These are phyloP conservation scores for Penicillium macrosclerotiorum DNA, from an alignment of 495 filamentous ascomycete genomes.

Conservation along the genomic window DNA sequence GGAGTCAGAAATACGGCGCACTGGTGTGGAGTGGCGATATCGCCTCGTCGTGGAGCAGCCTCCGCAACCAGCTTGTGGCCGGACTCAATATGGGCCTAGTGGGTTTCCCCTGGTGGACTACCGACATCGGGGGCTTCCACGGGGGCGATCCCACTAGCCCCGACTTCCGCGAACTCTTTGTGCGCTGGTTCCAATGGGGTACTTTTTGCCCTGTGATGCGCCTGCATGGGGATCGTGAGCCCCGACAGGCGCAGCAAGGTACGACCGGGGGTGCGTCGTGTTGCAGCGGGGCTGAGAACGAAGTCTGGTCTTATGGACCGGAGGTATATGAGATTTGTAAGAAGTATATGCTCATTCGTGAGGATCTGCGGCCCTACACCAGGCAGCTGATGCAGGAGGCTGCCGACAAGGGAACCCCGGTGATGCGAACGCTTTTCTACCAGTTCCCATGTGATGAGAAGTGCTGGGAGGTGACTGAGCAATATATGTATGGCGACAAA, in stretches of 20 bases:
- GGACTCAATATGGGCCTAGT: conserved; percentile 58
- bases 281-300: background rate
- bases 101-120: conserved; percentile 59
- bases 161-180: conserved; percentile 55
- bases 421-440: conserved; percentile 1
- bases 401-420: background rate
- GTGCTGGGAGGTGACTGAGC: background rate
- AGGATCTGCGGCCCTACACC: background rate
- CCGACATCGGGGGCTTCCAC: conserved; percentile 60
- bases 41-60: conserved; percentile 52
- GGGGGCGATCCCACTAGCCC: conserved; percentile 51
- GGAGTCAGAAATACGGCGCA: conserved; percentile 56
- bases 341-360: conserved; percentile 2
- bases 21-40: conserved; percentile 61
- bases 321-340: background rate
- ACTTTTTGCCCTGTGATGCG: conserved; percentile 60
- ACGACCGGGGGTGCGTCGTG: background rate
- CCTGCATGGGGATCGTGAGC: conserved; percentile 58
- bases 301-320: conserved; percentile 1
- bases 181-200: conserved; percentile 62
- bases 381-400: background rate
- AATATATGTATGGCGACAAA: conserved; percentile 3
- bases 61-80: conserved; percentile 54
- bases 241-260: conserved; percentile 12
- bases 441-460: background rate